Conservation (phyloP, 768 basidiomycete species). For the Panus rudis region DNA sequence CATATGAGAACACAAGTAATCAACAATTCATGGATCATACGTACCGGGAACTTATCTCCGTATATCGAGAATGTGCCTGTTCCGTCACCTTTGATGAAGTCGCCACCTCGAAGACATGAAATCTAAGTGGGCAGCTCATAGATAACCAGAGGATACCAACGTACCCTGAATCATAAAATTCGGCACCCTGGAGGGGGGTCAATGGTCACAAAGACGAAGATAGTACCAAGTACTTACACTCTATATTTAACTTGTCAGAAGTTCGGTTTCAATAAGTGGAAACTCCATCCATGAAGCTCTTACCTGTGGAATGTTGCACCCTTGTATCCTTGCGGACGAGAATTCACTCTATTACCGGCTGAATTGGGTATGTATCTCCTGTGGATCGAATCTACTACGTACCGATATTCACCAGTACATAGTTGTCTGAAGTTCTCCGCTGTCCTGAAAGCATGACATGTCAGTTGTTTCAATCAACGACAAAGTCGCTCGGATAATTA, state of each 20-base stretch:
- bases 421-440: constrained; percentile 97
- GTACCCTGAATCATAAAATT: constrained; percentile 96
- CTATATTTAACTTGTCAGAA: constrained; percentile 31
- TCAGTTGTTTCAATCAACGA: constrained; percentile 1
- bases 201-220: constrained; percentile 3
- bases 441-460: constrained; percentile 74
- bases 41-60: constrained; percentile 85
- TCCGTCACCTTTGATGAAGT: constrained; percentile 91
- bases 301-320: constrained; percentile 88
- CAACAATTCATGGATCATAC: constrained; percentile 16
- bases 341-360: constrained; percentile 50
- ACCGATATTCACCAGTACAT: constrained; percentile 97
- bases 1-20: background rate
- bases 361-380: constrained; percentile 12
- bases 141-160: constrained; percentile 6
- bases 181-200: constrained; percentile 47
- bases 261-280: too few species aligned
- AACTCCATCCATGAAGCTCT: constrained; percentile 18
- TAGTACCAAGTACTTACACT: constrained; percentile 46
- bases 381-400: background rate
- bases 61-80: constrained; percentile 97
- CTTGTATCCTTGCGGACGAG: constrained; percentile 88
- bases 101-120: constrained; percentile 54
- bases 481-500: constrained; percentile 23
- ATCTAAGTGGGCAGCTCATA: background rate